These are phyloP conservation scores for Craspedostauros australis DNA, from an alignment of 108 stramenopile species.

Conservation along the genomic window DNA sequence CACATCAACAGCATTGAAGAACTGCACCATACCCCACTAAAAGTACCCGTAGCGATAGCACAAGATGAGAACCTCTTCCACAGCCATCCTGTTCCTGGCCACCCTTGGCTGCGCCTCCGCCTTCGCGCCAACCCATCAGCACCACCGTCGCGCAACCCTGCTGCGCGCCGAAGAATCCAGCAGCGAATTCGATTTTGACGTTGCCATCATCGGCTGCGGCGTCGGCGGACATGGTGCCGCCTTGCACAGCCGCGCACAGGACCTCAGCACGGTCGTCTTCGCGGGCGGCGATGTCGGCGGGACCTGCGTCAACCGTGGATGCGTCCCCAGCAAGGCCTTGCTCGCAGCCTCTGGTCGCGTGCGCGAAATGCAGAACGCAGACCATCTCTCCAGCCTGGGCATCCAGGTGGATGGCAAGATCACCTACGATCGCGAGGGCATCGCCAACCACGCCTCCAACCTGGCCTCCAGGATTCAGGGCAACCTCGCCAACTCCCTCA, in stretches of 20 bases:
- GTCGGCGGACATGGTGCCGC: conserved; percentile 99
- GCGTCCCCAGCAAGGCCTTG: conserved; percentile 97
- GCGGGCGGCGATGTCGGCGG: conserved; percentile 93
- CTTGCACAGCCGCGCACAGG: conserved; percentile 89
- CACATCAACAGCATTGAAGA: too few species aligned
- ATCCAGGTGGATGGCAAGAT: conserved; percentile 59
- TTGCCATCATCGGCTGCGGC: conserved; percentile 93
- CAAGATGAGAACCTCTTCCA: too few species aligned
- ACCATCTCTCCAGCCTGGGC: conserved; percentile 76
- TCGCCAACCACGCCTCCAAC: conserved; percentile 94
- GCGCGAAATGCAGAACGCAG: conserved; percentile 83
- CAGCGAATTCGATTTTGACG: conserved; percentile 75
- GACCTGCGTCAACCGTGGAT: conserved; percentile 98
- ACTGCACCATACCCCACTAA: too few species aligned
- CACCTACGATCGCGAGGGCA: conserved; percentile 79
- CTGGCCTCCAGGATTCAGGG: conserved; percentile 90
- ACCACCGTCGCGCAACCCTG: too few species aligned
- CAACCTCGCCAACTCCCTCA: conserved; percentile 85
- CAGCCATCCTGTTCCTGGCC: too few species aligned
- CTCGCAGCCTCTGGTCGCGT: conserved; percentile 94
- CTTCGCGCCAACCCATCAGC: too few species aligned
- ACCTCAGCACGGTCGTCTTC: conserved; percentile 90
- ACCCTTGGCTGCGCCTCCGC: too few species aligned
- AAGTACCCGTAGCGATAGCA: too few species aligned
- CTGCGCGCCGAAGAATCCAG: too few species aligned